Evolutionary conservation across 768 basidiomycete genomes (phyloP).

Genomic region (Russula compacta): DNA sequence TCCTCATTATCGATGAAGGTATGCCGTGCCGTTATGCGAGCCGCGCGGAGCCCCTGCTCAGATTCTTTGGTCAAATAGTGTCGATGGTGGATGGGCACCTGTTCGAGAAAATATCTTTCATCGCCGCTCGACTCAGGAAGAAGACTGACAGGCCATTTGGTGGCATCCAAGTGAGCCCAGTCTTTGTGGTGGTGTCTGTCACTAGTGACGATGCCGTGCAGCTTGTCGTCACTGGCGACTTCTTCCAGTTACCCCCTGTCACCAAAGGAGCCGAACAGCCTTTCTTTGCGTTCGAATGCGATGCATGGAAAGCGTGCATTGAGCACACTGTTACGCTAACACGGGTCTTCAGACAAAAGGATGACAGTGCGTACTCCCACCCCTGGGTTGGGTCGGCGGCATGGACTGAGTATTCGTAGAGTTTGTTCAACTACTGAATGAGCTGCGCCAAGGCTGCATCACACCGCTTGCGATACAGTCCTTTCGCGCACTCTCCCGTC

Average conservation of each 20-base stretch:
- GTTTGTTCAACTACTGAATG: conserved; percentile 67
- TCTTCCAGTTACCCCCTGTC: conserved; percentile 58
- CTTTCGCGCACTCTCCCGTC: conserved; percentile 41
- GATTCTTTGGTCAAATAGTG: conserved; percentile 29
- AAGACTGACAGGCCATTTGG: conserved; percentile 47
- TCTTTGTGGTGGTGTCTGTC: conserved; percentile 28
- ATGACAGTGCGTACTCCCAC: conserved; percentile 41
- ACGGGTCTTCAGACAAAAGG: conserved; percentile 71
- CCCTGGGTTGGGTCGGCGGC: not conserved
- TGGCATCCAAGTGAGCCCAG: conserved; percentile 45
- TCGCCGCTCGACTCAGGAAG: conserved; percentile 45
- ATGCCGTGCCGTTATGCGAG: not conserved
- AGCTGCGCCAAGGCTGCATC: conserved; percentile 57
- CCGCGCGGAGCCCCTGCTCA: not conserved
- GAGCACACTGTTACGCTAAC: conserved; percentile 54
- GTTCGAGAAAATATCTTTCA: conserved; percentile 48
- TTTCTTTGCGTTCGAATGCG: conserved; percentile 60
- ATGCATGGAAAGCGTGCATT: conserved; percentile 47
- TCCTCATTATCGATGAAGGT: conserved; percentile 63
- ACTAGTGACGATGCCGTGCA: conserved; percentile 17
- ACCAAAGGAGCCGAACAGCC: conserved; percentile 34
- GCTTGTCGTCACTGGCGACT: conserved; percentile 56
- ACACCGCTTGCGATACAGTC: conserved; percentile 35
- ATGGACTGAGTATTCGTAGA: conserved; percentile 29
- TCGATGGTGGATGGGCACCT: conserved; percentile 62